phyloP scores from a whole-genome alignment of 23 red algal species.

The Cyanidium caldarium region DNA sequence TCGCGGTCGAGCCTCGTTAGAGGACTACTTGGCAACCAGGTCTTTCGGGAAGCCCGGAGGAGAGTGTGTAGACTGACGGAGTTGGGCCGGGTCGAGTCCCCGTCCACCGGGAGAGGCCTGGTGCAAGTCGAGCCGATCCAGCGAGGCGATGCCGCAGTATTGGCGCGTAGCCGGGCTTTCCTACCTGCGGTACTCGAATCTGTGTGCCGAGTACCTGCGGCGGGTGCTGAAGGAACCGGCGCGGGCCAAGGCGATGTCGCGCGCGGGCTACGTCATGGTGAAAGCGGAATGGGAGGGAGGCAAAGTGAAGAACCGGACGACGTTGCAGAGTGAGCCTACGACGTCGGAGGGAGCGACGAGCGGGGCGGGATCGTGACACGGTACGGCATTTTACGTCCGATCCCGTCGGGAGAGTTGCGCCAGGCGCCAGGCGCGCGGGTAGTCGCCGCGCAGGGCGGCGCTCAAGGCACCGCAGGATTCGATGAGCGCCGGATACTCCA shows the following conservation, averaged over 20 bases:
- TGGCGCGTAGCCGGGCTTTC: conserved; percentile 81
- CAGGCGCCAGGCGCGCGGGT: not conserved
- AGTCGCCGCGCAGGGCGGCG: not conserved
- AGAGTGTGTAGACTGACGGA: too few relatives aligned
- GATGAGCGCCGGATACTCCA: not conserved
- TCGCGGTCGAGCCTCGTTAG: too few relatives aligned
- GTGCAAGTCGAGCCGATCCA: not conserved
- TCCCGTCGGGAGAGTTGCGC: not conserved
- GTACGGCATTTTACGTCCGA: too few relatives aligned
- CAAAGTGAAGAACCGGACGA: conserved; percentile 42
- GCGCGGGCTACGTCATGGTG: conserved; percentile 55
- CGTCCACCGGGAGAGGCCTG: not conserved
- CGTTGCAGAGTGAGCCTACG: conserved; percentile 18
- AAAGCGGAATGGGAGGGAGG: conserved; percentile 51
- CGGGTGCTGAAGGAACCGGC: conserved; percentile 51
- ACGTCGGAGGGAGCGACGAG: too few relatives aligned
- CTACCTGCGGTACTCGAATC: conserved; percentile 73
- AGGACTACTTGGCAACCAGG: too few relatives aligned
- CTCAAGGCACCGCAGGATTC: not conserved
- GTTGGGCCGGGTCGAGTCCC: not conserved
- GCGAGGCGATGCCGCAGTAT: conserved; percentile 50
- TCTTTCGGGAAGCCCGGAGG: too few relatives aligned
- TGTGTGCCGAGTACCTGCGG: conserved; percentile 78
- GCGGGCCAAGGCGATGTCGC: conserved; percentile 25
- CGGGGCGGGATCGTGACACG: too few relatives aligned